Evolutionary conservation across 1,139 yeast genomes (phyloP).

Genomic region (Magnusiomyces paraingens): DNA sequence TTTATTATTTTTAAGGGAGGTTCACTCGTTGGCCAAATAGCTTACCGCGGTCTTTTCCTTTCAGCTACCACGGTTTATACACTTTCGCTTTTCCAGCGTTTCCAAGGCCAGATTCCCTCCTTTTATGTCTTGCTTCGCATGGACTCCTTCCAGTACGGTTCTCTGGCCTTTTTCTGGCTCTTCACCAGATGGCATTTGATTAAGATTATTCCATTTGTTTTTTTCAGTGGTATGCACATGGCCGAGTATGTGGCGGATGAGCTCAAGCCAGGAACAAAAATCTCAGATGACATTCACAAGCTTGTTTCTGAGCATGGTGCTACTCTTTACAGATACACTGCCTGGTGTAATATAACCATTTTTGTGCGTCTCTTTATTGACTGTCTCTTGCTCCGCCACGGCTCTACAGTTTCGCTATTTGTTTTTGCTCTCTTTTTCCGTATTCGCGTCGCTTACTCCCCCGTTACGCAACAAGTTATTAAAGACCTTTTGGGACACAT

Average conservation of each 20-base stretch:
- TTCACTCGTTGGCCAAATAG: slow-evolving; percentile 19
- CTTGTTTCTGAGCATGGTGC: slow-evolving; percentile 53
- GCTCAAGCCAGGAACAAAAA: slow-evolving; percentile 52
- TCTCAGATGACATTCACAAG: slow-evolving; percentile 36
- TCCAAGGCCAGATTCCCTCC: slow-evolving; percentile 31
- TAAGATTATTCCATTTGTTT: slow-evolving; percentile 56
- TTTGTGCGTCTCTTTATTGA: slow-evolving; percentile 43
- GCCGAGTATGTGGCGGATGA: slow-evolving; percentile 53
- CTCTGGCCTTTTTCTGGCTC: slow-evolving; percentile 52
- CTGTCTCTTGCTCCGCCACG: slow-evolving; percentile 53
- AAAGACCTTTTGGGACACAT: slow-evolving; percentile 54
- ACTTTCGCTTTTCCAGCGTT: slow-evolving; percentile 54
- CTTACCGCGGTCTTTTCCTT: slow-evolving; percentile 55
- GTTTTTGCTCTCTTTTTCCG: slow-evolving; percentile 60
- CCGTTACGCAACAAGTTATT: slow-evolving; percentile 59
- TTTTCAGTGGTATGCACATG: slow-evolving; percentile 66
- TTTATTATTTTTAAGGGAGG: slow-evolving; percentile 17
- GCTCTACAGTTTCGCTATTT: slow-evolving; percentile 57
- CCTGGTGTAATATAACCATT: slow-evolving; percentile 58
- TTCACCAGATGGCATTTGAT: slow-evolving; percentile 45
- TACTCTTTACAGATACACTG: slow-evolving; percentile 56
- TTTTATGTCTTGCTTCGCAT: slow-evolving; percentile 40
- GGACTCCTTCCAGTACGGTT: slow-evolving; percentile 57
- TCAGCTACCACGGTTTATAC: slow-evolving; percentile 71
- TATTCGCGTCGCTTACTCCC: slow-evolving; percentile 66